A percentile compares a stretch with the other conserved stretches of the same genome.
These are phyloP conservation scores for Saturnispora dispora DNA, from an alignment of 805 yeast species.

Conservation along the genomic window DNA sequence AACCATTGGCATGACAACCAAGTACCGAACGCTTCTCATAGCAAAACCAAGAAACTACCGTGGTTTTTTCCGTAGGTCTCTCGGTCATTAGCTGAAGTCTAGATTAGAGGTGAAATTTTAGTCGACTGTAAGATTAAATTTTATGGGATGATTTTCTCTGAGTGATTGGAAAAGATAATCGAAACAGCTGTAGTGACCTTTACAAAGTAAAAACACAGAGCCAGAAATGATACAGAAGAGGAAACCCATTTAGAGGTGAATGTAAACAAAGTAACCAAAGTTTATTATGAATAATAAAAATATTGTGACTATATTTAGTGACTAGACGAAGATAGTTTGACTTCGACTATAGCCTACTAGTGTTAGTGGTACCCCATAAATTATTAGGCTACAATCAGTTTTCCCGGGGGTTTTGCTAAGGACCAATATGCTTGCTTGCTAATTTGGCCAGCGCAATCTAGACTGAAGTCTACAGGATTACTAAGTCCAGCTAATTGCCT, in stretches of 20 bases:
- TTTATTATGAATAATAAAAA: no score
- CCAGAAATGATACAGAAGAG: background rate
- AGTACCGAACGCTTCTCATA: background rate
- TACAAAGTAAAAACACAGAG: background rate
- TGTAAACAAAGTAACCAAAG: background rate
- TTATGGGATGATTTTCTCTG: background rate
- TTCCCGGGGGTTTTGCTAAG: background rate
- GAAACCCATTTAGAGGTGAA: background rate
- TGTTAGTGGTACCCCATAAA: background rate
- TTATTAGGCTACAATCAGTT: background rate
- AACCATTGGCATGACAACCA: background rate
- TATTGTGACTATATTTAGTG: background rate
- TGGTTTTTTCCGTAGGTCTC: no score
- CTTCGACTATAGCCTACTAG: background rate
- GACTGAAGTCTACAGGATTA: background rate
- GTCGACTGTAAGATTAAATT: background rate
- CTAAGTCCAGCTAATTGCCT: background rate
- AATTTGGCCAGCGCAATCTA: background rate
- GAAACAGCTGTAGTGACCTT: no score
- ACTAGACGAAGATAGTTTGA: background rate
- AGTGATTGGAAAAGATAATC: background rate
- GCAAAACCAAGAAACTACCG: no score
- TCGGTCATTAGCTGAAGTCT: no score
- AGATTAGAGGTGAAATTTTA: background rate
- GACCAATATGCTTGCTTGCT: no score